A percentile compares a stretch with the other conserved stretches of the same genome.
These are phyloP conservation scores for Cubamyces lactineus DNA, from an alignment of 768 basidiomycete genomes.

Conservation along the genomic window DNA sequence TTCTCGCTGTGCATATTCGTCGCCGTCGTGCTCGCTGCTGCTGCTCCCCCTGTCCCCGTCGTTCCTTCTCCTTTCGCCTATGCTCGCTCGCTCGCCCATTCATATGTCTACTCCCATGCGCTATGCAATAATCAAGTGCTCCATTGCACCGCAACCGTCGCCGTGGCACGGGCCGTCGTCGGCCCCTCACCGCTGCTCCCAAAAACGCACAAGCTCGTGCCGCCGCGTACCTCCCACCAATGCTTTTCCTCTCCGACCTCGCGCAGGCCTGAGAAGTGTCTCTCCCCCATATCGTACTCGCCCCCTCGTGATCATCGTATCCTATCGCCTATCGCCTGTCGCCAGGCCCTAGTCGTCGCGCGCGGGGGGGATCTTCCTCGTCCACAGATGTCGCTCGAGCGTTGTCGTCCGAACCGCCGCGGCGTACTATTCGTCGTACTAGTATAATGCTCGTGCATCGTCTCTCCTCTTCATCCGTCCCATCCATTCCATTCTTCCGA, in stretches of 20 bases:
- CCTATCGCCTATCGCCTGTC: conserved; percentile 8
- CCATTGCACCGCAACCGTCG: neutral
- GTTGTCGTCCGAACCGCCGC: neutral
- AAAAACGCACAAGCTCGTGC: conserved; percentile 13
- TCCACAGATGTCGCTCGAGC: neutral
- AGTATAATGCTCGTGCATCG: conserved; percentile 18
- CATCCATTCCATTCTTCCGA: too few relatives aligned
- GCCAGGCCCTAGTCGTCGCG: conserved; percentile 15
- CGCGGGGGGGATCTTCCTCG: neutral
- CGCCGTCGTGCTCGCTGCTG: neutral
- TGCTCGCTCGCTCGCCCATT: neutral
- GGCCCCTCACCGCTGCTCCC: neutral
- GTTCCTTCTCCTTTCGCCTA: neutral
- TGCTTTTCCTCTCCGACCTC: neutral
- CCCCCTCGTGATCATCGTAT: conserved; percentile 6
- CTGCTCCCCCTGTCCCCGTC: neutral
- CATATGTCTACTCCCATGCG: conserved; percentile 1
- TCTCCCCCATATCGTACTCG: neutral
- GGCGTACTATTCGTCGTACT: conserved; percentile 19
- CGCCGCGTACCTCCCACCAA: conserved; percentile 4
- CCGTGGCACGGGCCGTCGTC: neutral
- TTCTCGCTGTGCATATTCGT: conserved; percentile 20
- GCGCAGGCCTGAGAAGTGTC: too few relatives aligned
- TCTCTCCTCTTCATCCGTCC: neutral
- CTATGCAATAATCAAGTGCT: conserved; percentile 8